phyloP scores from a whole-genome alignment of 2,329 filamentous ascomycete genomes.

The Colletotrichum spaethianum region DNA sequence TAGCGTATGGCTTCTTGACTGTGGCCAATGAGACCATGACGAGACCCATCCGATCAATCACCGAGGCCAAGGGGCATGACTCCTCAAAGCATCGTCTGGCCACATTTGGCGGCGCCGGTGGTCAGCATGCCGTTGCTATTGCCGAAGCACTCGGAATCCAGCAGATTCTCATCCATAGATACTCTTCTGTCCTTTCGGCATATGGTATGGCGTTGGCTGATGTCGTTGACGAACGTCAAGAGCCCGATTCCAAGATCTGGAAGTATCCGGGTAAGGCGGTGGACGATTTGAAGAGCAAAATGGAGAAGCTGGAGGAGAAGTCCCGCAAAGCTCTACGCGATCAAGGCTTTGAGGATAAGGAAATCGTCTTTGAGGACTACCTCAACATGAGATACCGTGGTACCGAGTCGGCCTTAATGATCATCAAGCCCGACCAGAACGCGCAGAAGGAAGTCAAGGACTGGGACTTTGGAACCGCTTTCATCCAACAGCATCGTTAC shows the following conservation, averaged over 20 bases:
- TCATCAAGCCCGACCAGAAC: constrained; percentile 78
- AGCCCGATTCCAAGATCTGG: constrained; percentile 78
- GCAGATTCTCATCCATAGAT: constrained; percentile 88
- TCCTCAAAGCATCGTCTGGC: constrained; percentile 91
- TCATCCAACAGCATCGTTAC: constrained; percentile 88
- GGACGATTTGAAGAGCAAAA: constrained; percentile 77
- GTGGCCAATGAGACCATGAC: constrained; percentile 96
- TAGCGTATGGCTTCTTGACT: constrained; percentile 90
- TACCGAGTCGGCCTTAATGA: constrained; percentile 92
- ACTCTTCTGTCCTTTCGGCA: constrained; percentile 90
- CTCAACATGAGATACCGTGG: constrained; percentile 94
- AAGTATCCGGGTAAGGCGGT: constrained; percentile 70
- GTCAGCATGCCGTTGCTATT: constrained; percentile 93
- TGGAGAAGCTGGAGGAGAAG: constrained; percentile 84
- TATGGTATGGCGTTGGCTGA: constrained; percentile 95
- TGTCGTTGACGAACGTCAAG: constrained; percentile 91
- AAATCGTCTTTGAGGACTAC: constrained; percentile 91
- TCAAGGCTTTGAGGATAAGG: constrained; percentile 83
- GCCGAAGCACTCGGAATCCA: constrained; percentile 86
- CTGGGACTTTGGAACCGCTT: constrained; percentile 88
- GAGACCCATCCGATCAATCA: constrained; percentile 88
- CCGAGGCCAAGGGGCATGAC: constrained; percentile 92
- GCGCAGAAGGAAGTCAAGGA: constrained; percentile 72
- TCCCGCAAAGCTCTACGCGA: constrained; percentile 77
- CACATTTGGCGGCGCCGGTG: constrained; percentile 92